Evolutionary conservation across 352 stramenopile species (phyloP).

Genomic region (Phytophthora megakarya): DNA sequence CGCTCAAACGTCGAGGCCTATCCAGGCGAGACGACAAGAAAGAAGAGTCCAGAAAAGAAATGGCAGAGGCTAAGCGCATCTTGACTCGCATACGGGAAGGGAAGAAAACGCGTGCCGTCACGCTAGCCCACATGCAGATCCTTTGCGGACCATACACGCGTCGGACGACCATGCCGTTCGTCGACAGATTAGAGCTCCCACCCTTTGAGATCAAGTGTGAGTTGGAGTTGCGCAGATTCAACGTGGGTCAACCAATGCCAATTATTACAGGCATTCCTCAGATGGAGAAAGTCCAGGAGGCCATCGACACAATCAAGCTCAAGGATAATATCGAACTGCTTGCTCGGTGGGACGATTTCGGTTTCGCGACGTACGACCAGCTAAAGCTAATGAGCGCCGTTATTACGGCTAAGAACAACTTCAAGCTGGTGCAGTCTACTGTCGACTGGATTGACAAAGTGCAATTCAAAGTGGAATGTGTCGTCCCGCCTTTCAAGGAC

Average conservation of each 20-base stretch:
- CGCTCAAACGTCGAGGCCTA: no score
- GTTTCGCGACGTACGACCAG: conserved; percentile 13
- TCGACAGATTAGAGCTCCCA: background rate
- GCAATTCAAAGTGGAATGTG: background rate
- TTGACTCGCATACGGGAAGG: background rate
- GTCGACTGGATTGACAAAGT: conserved; percentile 19
- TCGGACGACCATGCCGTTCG: background rate
- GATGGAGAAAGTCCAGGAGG: no score
- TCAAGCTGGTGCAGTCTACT: conserved; percentile 6
- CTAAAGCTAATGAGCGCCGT: conserved; percentile 8
- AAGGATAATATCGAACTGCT: no score
- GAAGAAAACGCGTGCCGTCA: conserved; percentile 2
- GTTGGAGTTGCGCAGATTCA: background rate
- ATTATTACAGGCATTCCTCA: conserved; percentile 2
- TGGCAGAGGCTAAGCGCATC: conserved; percentile 7
- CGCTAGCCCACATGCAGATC: conserved; percentile 8
- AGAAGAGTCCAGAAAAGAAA: background rate
- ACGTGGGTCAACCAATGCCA: background rate
- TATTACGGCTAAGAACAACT: conserved; percentile 3
- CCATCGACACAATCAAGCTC: no score
- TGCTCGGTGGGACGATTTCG: conserved; percentile 11
- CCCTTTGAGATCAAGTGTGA: background rate
- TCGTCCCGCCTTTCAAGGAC: conserved; percentile 8
- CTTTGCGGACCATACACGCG: background rate
- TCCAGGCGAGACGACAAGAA: no score